Evolutionary conservation across 2,329 filamentous ascomycete species (phyloP).

Genomic region (Xylaria multiplex): DNA sequence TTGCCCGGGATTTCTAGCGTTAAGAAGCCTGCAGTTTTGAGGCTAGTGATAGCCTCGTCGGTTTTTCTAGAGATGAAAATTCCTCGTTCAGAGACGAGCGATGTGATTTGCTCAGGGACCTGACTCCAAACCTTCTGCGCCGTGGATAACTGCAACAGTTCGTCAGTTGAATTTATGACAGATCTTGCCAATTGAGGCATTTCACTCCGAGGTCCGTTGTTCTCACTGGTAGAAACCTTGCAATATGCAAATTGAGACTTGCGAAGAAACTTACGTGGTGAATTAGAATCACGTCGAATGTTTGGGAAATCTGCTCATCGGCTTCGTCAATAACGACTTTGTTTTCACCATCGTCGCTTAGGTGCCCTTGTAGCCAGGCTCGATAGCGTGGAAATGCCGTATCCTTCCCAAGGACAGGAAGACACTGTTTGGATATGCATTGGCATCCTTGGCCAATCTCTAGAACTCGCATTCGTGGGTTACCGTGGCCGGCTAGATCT

Average conservation of each 20-base stretch:
- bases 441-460: slow-evolving; percentile 9
- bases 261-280: slow-evolving; percentile 5
- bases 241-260: too few species aligned
- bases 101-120: neutral
- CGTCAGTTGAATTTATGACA: neutral
- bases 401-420: slow-evolving; percentile 3
- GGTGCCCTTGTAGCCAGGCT: neutral
- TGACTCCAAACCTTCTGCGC: slow-evolving; percentile 12
- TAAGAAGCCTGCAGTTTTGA: neutral
- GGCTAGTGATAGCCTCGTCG: neutral
- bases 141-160: slow-evolving; percentile 2
- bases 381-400: slow-evolving; percentile 14
- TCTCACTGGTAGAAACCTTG: too few species aligned
- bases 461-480: slow-evolving; percentile 19
- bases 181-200: neutral
- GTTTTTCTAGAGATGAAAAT: slow-evolving; percentile 14
- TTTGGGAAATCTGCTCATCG: neutral
- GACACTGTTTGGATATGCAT: slow-evolving; percentile 3
- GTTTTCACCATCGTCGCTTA: neutral
- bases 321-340: slow-evolving; percentile 11
- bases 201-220: neutral
- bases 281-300: slow-evolving; percentile 16
- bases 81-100: slow-evolving; percentile 6
- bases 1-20: slow-evolving; percentile 6
- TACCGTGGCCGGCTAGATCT: slow-evolving; percentile 19